Base-by-base conservation (phyloP, 257 asterid genomes). In the Capsicum rhomboideum region DNA sequence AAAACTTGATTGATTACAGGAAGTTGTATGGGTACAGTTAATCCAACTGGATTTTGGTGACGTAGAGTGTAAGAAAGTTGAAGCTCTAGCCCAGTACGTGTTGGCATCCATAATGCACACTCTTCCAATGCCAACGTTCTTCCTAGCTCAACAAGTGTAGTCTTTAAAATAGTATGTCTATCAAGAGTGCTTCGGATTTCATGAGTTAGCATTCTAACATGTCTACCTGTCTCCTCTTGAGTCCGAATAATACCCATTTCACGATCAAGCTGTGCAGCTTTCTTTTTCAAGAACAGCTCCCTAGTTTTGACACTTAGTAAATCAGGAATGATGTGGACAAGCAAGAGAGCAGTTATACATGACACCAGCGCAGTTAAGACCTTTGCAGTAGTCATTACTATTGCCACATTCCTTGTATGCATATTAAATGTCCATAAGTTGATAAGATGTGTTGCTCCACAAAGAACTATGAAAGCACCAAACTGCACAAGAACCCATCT, bases 401-500 rank as follows among this genome's bases (percentile, higher is more conserved):
- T 50, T 34, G 98, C 99, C 82, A 97, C 98, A 1, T 93, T 97
- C 88, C 96, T 93, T 3, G 99, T 88, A 85, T 97, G 98, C 91
- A 90, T 86, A 37, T 85, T 89, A 83, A 95, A 95, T 12, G 99
- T 97, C 99, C 99, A 97, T 69, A 97, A 86, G 85, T 91, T 97
- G 56, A 97, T 97, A 58, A 97, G 90, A 88, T 97, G 99, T 18
- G 99, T 97, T 14, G 98, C 98, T 34, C 99, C 99, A 86, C 99
- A 97, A 40, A 97, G 98, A 87, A 97, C 98, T 71, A 97, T 97
- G 83, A 97, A 97, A 56, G 99, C 99, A 84, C 99, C 99, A 56
- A 97, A 97, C 92, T 97, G 99, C 85, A 97, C 98, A 71, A 97
- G 98, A 87, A 97, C 99, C 99, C 99, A 97, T 91, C 94, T 90